Conservation (phyloP, 108 stramenopile species). For the Cylindrotheca closterium region DNA sequence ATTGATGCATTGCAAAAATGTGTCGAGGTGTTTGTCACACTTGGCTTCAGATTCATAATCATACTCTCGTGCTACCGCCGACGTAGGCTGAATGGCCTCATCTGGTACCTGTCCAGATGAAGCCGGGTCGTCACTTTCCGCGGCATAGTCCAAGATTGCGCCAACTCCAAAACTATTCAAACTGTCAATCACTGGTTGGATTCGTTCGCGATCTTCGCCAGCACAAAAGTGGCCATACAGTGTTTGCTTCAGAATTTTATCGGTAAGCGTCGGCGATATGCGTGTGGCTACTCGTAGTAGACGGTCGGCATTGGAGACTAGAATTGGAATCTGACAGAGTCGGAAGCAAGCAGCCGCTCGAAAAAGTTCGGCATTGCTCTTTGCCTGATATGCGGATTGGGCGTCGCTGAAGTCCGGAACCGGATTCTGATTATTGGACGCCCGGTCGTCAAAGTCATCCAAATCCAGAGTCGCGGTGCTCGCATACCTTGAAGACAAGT, state of each 20-base stretch:
- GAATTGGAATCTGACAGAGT: conserved; percentile 54
- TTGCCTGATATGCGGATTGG: conserved; percentile 38
- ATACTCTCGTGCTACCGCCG: conserved; percentile 37
- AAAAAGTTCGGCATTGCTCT: conserved; percentile 62
- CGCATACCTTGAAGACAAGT: too few relatives aligned
- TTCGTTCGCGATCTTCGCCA: conserved; percentile 71
- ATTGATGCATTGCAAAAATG: conserved; percentile 76
- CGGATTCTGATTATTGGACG: conserved; percentile 4
- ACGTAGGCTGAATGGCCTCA: background rate
- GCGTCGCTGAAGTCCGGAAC: conserved; percentile 41
- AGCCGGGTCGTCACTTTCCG: conserved; percentile 54
- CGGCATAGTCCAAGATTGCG: conserved; percentile 96
- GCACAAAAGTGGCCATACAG: conserved; percentile 97
- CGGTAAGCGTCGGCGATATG: conserved; percentile 57
- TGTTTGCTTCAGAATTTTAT: conserved; percentile 66
- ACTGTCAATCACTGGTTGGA: conserved; percentile 59
- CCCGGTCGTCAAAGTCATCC: too few relatives aligned
- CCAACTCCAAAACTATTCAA: conserved; percentile 63
- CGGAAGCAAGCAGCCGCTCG: conserved; percentile 60
- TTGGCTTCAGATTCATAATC: conserved; percentile 75
- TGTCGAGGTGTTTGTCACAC: conserved; percentile 78
- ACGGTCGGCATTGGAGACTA: conserved; percentile 66
- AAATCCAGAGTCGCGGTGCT: too few relatives aligned
- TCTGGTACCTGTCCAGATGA: background rate
- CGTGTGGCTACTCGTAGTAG: conserved; percentile 39